Base-by-base conservation (phyloP, 176 grass and related monocot species). In the Triticum turgidum region DNA sequence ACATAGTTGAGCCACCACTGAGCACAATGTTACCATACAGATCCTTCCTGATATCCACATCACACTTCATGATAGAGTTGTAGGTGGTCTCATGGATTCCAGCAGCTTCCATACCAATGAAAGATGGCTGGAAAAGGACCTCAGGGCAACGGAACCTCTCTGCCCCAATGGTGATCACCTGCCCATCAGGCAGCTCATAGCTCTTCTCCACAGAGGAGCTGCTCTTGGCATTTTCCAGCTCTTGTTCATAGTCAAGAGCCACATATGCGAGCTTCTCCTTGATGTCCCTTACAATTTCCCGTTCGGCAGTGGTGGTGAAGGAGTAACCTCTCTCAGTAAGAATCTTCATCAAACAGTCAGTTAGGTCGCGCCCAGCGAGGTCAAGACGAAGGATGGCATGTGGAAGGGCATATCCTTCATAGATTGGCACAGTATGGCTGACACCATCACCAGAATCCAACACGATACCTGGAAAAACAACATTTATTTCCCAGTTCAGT, bases 41-140 rank as follows among this genome's bases (percentile, higher is more conserved):
- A 67, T 93, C 89, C 89, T 89, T 91, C 89, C 94, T 96, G 20
- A 96, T 93, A 80, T 93, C 94, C 81, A 93, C 91, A 35, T 93
- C 89, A 30, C 91, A 93, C 81, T 93, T 96, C 94, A 96, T 96
- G 94, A 96, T 96, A 5, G 94, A 96, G 12, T 96, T 83, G 94
- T 93, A 93, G 27, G 91, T 96, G 58, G 86, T 88, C 77, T 89
- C 91, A 27, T 96, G 94, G 85, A 96, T 96, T 14, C 94, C 94
- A 65, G 85, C 78, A 0, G 89, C 25, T 77, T 96, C 91, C 91
- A 89, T 88, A 56, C 94, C 94, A 61, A 96, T 86, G 47, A 96
- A 52, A 4, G 89, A 89, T 22, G 94, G 91, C 82, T 90, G 94
- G 94, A 96, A 96, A 32, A 96, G 87, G 47, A 93, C 94, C 91